A percentile compares a stretch with the other conserved stretches of the same genome.
phyloP scores from a whole-genome alignment of 2,329 filamentous ascomycete species.

The Verticillium nonalfalfae region DNA sequence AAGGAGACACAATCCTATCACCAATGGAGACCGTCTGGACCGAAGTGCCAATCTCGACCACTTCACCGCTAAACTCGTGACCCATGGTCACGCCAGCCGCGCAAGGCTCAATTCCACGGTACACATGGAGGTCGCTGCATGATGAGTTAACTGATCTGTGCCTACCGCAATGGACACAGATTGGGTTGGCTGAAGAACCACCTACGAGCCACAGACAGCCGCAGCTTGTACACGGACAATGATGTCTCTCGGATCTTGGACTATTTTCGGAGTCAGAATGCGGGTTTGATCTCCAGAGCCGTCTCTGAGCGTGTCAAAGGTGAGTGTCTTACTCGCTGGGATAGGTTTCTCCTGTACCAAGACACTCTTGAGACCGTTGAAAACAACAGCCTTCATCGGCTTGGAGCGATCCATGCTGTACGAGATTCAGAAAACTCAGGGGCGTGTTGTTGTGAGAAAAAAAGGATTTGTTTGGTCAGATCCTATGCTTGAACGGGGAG shows the following conservation, averaged over 20 bases:
- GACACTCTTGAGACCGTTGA: conserved; percentile 71
- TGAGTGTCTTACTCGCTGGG: conserved; percentile 41
- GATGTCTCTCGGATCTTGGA: conserved; percentile 66
- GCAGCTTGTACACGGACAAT: conserved; percentile 79
- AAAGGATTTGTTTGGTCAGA: too few relatives aligned
- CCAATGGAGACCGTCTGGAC: conserved; percentile 67
- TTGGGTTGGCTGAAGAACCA: neutral
- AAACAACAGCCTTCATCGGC: conserved; percentile 80
- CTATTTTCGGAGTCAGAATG: conserved; percentile 18
- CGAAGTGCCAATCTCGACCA: conserved; percentile 59
- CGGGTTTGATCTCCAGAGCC: neutral
- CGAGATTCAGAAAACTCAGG: too few relatives aligned
- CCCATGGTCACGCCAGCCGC: conserved; percentile 62
- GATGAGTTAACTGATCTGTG: neutral
- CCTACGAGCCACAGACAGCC: conserved; percentile 81
- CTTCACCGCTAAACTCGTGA: conserved; percentile 79
- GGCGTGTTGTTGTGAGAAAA: too few relatives aligned
- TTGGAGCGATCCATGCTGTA: too few relatives aligned
- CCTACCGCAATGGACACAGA: too few relatives aligned
- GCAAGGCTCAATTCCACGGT: conserved; percentile 71
- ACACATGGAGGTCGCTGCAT: conserved; percentile 74
- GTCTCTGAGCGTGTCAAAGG: too few relatives aligned
- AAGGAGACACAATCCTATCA: conserved; percentile 76
- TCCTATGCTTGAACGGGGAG: too few relatives aligned
- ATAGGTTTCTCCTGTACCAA: conserved; percentile 74